Conservation (phyloP, 164 flowering plant species). For the Annona cherimola region DNA sequence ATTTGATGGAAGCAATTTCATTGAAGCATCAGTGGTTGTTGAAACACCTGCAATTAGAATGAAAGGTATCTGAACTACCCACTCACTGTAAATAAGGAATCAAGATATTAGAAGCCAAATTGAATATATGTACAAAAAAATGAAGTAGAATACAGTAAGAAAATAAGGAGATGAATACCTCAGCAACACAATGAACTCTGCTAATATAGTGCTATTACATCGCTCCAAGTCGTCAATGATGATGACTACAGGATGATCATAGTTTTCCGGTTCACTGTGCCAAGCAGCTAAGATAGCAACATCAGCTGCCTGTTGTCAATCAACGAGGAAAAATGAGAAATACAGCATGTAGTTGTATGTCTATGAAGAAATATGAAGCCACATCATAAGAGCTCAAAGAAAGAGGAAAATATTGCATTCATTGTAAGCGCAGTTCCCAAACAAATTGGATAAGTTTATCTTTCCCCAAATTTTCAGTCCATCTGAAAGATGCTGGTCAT, state of each 20-base stretch:
- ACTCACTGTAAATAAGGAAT: conserved; percentile 46
- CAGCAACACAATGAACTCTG: conserved; percentile 71
- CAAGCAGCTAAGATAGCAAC: conserved; percentile 72
- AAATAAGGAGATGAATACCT: conserved; percentile 35
- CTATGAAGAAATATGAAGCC: not conserved
- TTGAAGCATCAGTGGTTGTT: conserved; percentile 68
- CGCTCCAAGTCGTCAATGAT: conserved; percentile 78
- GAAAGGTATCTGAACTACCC: conserved; percentile 75
- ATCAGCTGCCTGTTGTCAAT: conserved; percentile 54
- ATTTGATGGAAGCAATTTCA: conserved; percentile 49
- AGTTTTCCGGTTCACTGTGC: conserved; percentile 57
- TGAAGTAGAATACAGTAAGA: not conserved
- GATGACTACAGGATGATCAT: conserved; percentile 52
- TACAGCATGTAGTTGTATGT: not conserved
- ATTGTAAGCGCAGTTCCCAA: not conserved
- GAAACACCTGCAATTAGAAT: conserved; percentile 75
- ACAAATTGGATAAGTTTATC: not conserved
- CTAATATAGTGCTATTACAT: conserved; percentile 63
- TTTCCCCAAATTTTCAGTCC: not conserved
- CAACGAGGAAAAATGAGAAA: not conserved
- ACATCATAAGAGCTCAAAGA: not conserved
- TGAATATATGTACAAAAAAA: not conserved
- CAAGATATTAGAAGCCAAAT: conserved; percentile 2
- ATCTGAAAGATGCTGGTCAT: not conserved
- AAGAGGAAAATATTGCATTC: not conserved